Conservation (phyloP, 2,329 filamentous ascomycete species). For the Colletotrichum sidae region DNA sequence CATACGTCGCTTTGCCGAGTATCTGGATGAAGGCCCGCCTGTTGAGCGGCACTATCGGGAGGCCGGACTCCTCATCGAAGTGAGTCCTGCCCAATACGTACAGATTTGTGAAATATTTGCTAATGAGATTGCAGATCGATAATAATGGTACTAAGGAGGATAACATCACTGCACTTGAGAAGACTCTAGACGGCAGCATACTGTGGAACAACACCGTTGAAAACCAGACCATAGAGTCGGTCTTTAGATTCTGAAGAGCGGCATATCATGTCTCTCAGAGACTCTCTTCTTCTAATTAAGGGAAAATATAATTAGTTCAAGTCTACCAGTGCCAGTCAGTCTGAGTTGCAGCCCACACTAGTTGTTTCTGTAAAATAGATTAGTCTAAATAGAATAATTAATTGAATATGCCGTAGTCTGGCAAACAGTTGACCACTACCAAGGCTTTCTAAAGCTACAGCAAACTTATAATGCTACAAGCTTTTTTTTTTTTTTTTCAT, state of each 20-base stretch:
- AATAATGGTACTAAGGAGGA: constrained; percentile 16
- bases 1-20: background rate
- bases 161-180: constrained; percentile 1
- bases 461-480: too few species aligned
- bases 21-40: background rate
- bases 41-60: constrained; percentile 16
- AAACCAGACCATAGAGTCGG: constrained; percentile 1
- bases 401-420: too few species aligned
- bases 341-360: too few species aligned
- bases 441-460: too few species aligned
- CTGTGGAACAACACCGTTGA: background rate
- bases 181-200: background rate
- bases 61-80: background rate
- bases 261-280: too few species aligned
- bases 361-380: too few species aligned
- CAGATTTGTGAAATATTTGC: background rate
- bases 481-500: too few species aligned
- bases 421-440: too few species aligned
- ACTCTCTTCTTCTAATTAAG: too few species aligned
- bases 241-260: background rate
- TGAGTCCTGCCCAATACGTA: background rate
- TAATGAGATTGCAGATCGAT: constrained; percentile 1
- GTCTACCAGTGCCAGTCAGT: too few species aligned
- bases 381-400: too few species aligned
- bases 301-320: too few species aligned